Evolutionary conservation across 495 filamentous ascomycete species (phyloP), one percentile per base, ranked within the genome.

Genomic region (Annulohypoxylon stygium): DNA sequence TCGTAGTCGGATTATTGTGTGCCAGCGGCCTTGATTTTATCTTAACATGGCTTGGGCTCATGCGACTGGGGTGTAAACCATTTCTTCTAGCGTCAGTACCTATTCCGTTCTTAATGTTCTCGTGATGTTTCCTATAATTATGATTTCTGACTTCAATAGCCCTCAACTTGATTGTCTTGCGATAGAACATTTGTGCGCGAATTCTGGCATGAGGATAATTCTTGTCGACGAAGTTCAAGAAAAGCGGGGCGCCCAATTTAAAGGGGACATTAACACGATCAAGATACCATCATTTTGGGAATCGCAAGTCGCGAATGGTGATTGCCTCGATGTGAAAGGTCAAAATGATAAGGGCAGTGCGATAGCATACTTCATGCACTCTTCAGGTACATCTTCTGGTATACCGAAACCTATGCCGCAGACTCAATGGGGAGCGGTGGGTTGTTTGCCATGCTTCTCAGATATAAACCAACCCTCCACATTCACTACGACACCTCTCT

Each of bases 401-500:
- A 57, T 85, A 7, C 87, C 88, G 1, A 89, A 89, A 58, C 82
- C 86, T 1, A 86, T 90, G 4, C 79, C 77, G 1, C 84, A 88
- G 54, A 77, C 79, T 3, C 87, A 90, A 73, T 78, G 76, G 30
- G 82, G 76, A 9, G 85, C 81, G 3, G 79, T 88, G 5, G 85
- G 82, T 0, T 82, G 84, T 3, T 78, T 90, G 1, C 88, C 87
- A 2, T 72, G 65, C 14, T 80, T 88, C 18, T 39, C 59, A 2
- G 66, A 78, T n/a, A 53, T 58, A 2, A 23, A 63, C 0, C 45
- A 76, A 4, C 70, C 65, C n/a, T 82, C 86, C 8, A 87, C 86
- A n/a, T 88, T 89, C 61, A 85, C 87, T 7, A 88, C 87, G 0
- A 90, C 88, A n/a, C 88, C 88, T 5, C 81, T 90, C 2, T 90